Percentiles rank a stretch among this genome's conserved stretches.
Conservation (phyloP, 2,329 filamentous ascomycete genomes). For the Aspergillus sp. region DNA sequence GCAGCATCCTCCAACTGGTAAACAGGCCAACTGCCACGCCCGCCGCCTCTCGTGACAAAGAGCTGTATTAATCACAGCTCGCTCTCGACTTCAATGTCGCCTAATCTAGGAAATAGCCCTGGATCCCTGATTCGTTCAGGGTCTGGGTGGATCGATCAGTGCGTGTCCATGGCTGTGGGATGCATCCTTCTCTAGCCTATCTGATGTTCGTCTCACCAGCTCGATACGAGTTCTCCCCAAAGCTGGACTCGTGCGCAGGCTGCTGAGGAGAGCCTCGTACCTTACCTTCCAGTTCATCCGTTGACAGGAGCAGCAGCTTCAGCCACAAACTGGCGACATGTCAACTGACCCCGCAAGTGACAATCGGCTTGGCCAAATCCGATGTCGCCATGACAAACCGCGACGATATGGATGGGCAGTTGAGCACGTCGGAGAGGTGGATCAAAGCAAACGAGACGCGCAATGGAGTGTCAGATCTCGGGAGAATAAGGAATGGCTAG, state of each 20-base stretch:
- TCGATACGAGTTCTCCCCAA: conserved; percentile 4
- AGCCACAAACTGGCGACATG: not conserved
- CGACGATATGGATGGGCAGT: not conserved
- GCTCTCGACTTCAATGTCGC: conserved; percentile 1
- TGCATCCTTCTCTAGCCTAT: conserved; percentile 6
- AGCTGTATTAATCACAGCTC: conserved; percentile 11
- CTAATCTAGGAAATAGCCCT: conserved; percentile 8
- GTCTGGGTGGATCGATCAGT: conserved; percentile 15
- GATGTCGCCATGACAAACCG: conserved; percentile 2
- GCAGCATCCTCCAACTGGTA: conserved; percentile 7
- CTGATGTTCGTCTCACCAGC: not conserved
- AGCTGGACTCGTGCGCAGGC: not conserved
- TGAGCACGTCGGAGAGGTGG: conserved; percentile 1
- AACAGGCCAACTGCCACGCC: not conserved
- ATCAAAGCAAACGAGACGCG: conserved; percentile 5
- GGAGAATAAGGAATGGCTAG: conserved; percentile 8
- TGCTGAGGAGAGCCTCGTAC: not conserved
- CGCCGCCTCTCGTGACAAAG: not conserved
- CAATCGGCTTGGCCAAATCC: conserved; percentile 1
- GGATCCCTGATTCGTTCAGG: conserved; percentile 13
- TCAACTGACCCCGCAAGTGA: conserved; percentile 11
- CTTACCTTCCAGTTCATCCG: not conserved
- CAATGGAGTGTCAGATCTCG: conserved; percentile 7
- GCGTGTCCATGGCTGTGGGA: conserved; percentile 12
- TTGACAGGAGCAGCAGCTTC: not conserved